Conservation (phyloP, 352 stramenopile genomes). For the Thraustochytrium striatum region DNA sequence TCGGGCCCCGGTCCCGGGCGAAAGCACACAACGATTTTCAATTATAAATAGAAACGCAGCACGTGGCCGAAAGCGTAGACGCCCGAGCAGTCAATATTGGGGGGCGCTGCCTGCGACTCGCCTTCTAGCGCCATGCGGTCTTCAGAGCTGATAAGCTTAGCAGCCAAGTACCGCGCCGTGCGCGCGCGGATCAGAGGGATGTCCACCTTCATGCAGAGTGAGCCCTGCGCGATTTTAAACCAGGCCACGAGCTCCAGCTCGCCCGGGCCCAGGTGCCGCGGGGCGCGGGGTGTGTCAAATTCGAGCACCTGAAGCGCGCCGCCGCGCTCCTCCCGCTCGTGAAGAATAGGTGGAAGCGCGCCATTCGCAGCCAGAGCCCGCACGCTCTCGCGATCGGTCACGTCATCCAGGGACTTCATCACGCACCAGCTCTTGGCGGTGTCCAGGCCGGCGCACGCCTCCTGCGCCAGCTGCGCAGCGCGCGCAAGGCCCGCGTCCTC, state of each 20-base stretch:
- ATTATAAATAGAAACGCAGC: too few species aligned
- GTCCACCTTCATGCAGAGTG: neutral
- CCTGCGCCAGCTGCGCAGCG: too few species aligned
- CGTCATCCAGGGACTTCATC: neutral
- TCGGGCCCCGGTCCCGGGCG: too few species aligned
- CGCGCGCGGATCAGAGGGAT: neutral
- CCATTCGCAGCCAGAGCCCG: neutral
- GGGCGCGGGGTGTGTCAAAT: neutral
- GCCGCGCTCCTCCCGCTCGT: neutral
- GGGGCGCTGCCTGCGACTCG: neutral
- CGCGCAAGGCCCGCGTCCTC: too few species aligned
- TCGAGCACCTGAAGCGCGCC: neutral
- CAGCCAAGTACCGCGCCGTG: neutral
- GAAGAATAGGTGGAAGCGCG: neutral
- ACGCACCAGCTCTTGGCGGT: neutral
- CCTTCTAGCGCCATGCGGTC: neutral
- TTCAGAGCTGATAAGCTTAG: conserved; percentile 12
- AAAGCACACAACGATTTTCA: too few species aligned
- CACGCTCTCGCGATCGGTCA: neutral
- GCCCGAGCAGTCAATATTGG: conserved; percentile 19
- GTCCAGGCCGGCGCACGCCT: too few species aligned
- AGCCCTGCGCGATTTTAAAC: neutral
- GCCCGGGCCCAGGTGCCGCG: neutral
- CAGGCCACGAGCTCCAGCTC: conserved; percentile 4
- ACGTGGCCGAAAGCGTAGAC: conserved; percentile 27